These are phyloP conservation scores for Laguncularia racemosa DNA, from an alignment of 345 rosid genomes.

Conservation along the genomic window DNA sequence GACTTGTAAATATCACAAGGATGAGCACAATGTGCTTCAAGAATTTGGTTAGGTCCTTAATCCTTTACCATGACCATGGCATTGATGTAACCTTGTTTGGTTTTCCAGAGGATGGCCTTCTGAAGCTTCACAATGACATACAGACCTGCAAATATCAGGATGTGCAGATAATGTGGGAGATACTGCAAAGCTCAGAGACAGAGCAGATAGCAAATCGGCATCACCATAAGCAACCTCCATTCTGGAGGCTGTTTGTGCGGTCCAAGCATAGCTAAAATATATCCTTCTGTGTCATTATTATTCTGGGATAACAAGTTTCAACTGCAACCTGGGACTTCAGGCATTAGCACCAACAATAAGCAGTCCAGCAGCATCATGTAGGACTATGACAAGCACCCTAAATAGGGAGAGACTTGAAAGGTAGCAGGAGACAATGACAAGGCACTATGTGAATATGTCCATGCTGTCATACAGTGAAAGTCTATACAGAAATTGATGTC, in stretches of 20 bases:
- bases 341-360: too few relatives aligned
- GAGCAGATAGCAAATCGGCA: slow-evolving; percentile 4
- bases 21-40: too few relatives aligned
- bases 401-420: too few relatives aligned
- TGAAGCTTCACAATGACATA: slow-evolving; percentile 14
- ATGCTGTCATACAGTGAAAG: too few relatives aligned
- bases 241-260: slow-evolving; percentile 14
- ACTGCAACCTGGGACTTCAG: too few relatives aligned
- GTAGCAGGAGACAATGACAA: too few relatives aligned
- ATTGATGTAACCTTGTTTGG: background rate
- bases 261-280: slow-evolving; percentile 1
- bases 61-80: background rate
- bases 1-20: background rate
- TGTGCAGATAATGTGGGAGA: slow-evolving; percentile 23
- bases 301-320: slow-evolving; percentile 2
- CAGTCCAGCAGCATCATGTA: too few relatives aligned
- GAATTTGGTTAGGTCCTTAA: too few relatives aligned
- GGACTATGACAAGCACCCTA: too few relatives aligned
- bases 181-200: slow-evolving; percentile 10
- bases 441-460: too few relatives aligned
- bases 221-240: slow-evolving; percentile 9
- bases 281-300: background rate
- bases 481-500: too few relatives aligned
- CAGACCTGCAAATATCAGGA: slow-evolving; percentile 16
- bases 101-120: slow-evolving; percentile 10